Conservation (phyloP, 2,329 filamentous ascomycete genomes). For the Aspergillus jensenii region DNA sequence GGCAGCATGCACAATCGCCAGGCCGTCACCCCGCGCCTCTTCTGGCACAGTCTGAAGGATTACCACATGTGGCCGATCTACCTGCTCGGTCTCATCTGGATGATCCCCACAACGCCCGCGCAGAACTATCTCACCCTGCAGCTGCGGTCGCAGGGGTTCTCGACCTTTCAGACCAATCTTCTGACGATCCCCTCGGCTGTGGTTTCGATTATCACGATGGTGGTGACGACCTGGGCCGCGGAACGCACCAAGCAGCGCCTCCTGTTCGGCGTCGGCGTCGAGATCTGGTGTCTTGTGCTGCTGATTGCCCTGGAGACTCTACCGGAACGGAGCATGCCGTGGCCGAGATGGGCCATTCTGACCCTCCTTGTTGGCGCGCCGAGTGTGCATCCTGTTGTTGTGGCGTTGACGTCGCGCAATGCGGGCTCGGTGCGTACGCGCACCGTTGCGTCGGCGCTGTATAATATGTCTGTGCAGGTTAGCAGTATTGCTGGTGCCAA, state of each 20-base stretch:
- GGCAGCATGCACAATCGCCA: neutral
- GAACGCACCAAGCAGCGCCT: neutral
- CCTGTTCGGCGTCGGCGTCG: neutral
- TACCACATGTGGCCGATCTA: neutral
- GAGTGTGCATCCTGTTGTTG: slow-evolving; percentile 58
- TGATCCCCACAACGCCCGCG: neutral
- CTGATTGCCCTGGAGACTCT: neutral
- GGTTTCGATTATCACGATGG: neutral
- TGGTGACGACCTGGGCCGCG: neutral
- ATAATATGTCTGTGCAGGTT: neutral
- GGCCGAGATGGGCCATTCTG: slow-evolving; percentile 53
- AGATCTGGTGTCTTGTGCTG: neutral
- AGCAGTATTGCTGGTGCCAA: neutral
- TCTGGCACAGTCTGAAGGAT: neutral
- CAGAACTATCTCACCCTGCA: neutral
- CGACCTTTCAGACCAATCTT: neutral
- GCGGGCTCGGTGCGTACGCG: slow-evolving; percentile 29
- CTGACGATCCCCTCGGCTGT: neutral
- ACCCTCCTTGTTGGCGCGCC: slow-evolving; percentile 57
- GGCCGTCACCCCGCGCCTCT: neutral
- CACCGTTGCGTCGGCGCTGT: neutral
- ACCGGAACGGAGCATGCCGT: slow-evolving; percentile 42
- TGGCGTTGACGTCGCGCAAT: slow-evolving; percentile 45
- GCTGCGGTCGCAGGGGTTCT: neutral
- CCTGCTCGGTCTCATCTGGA: neutral